These are phyloP conservation scores for Venturia pyrina DNA, from an alignment of 2,329 filamentous ascomycete genomes.

Conservation along the genomic window DNA sequence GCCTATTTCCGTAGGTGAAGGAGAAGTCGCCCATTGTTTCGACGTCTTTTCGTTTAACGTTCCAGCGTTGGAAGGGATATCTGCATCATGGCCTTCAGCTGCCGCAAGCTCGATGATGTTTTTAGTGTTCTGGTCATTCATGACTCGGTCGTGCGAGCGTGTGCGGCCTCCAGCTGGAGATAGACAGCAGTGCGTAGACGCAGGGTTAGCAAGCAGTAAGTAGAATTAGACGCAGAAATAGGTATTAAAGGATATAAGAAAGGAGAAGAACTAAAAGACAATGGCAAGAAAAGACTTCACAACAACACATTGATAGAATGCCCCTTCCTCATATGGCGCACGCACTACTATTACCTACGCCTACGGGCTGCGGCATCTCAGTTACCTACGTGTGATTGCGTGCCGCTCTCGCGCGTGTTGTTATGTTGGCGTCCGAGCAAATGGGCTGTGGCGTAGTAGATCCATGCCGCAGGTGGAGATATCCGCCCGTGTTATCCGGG, in stretches of 20 bases:
- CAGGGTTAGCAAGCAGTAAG: too few relatives aligned
- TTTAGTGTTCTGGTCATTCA: background rate
- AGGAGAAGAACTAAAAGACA: background rate
- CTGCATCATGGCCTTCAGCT: constrained; percentile 30
- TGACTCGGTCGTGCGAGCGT: background rate
- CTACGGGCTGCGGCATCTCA: background rate
- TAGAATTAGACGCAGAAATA: too few relatives aligned
- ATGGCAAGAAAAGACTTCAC: background rate
- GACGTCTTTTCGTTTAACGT: constrained; percentile 14
- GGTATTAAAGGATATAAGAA: background rate
- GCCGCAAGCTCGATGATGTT: constrained; percentile 23
- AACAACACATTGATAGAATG: background rate
- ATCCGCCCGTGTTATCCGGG: background rate
- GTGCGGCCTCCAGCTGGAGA: background rate
- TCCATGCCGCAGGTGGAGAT: background rate
- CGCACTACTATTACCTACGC: background rate
- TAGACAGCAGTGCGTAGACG: too few relatives aligned
- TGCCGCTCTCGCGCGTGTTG: background rate
- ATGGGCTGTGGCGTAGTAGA: background rate
- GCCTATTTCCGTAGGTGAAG: constrained; percentile 15
- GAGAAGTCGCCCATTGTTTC: constrained; percentile 7
- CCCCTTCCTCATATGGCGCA: background rate
- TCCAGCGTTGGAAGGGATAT: constrained; percentile 26
- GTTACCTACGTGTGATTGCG: background rate
- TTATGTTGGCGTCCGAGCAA: background rate